phyloP scores from a whole-genome alignment of 176 grass and related monocot species.

The Triticum timopheevii region DNA sequence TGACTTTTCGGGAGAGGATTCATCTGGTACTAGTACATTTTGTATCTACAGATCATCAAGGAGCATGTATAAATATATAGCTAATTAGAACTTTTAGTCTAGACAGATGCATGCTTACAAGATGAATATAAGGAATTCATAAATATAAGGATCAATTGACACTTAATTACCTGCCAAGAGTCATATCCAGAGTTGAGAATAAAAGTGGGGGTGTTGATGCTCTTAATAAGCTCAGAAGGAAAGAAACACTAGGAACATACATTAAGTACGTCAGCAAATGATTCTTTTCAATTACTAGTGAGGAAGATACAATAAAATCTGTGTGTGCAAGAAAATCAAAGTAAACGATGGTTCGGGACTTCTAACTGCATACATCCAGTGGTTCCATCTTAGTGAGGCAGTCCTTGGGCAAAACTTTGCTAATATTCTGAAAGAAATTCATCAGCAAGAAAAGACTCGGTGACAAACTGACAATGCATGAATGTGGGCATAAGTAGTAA shows the following conservation, averaged over 20 bases:
- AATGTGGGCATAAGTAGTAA: not conserved
- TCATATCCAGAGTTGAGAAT: conserved; percentile 72
- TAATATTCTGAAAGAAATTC: conserved; percentile 43
- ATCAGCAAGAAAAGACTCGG: not conserved
- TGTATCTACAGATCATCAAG: not conserved
- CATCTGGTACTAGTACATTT: conserved; percentile 34
- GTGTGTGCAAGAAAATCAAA: not conserved
- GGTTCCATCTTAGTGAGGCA: conserved; percentile 45
- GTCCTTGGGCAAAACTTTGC: conserved; percentile 40
- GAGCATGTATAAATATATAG: not conserved
- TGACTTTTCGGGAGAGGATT: conserved; percentile 18
- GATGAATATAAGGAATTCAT: not conserved
- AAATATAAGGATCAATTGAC: not conserved
- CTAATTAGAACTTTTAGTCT: not conserved
- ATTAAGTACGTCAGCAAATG: not conserved
- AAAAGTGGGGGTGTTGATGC: conserved; percentile 52
- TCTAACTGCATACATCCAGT: conserved; percentile 17
- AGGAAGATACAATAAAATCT: not conserved
- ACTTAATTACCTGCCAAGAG: conserved; percentile 62
- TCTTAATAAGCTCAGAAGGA: conserved; percentile 58
- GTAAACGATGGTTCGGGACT: not conserved
- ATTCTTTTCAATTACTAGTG: not conserved
- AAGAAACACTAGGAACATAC: conserved; percentile 55
- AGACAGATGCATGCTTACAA: not conserved
- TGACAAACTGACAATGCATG: not conserved